Evolutionary conservation across 139 green algal genomes (phyloP), one percentile per base, ranked within the genome.

Genomic region (Coelastrella sp.): DNA sequence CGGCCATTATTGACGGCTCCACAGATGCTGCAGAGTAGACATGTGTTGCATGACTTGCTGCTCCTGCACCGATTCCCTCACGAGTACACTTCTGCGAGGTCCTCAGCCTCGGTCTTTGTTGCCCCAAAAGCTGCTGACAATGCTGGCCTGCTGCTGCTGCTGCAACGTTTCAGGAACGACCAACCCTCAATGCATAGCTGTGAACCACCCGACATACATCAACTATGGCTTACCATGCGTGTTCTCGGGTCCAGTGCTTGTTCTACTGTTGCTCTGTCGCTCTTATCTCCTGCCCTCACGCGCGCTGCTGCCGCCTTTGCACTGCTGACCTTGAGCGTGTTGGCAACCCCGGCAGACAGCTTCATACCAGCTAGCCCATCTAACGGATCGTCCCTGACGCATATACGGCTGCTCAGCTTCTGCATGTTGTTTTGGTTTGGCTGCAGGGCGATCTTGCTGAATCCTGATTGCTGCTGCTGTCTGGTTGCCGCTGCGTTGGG

Each of bases 181-280:
- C 32, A 47, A 47, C 32, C 32, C 32, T 47, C 32, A 47, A 47
- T 47, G 32, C 32, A 47, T 47, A 47, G 32, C 32, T 47, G 32
- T 47, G 32, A 47, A 47, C 32, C 32, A 47, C 32, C 32, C 32
- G 32, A 47, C 32, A 71, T 5, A 14, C 3, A 14, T 20, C 64
- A 11, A 71, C 64, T 14, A 32, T 3, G 85, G 6, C 92, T 83
- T 66, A 97, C 97, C 96, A 99, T 98, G 88, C 97, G 93, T 23
- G 98, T 99, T 58, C 98, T 95, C 0, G 97, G 98, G 93, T 99
- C 98, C 61, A 99, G 91, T 4, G 95, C 96, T 80, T 96, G 93
- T 85, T 98, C 96, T 61, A 98, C 96, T 7, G 97, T 99, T n/a
- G 97, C 97, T 3, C 97, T 91, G 93, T 99, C 97, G 20, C 84